Evolutionary conservation across 164 flowering plant genomes (phyloP).

Genomic region (Nymphaea colorata): DNA sequence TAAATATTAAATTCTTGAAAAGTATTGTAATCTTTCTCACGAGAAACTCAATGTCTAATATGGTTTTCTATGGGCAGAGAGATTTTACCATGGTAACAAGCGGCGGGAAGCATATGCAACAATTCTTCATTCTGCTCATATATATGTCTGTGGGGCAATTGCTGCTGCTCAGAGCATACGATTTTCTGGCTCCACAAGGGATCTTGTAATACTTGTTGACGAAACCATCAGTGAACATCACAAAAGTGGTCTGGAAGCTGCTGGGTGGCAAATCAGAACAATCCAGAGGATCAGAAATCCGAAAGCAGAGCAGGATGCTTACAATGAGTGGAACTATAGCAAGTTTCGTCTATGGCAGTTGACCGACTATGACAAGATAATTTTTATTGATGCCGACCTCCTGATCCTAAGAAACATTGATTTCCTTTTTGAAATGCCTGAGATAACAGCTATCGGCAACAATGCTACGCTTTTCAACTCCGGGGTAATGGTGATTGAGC

Average conservation of each 20-base stretch:
- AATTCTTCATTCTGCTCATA: constrained; percentile 47
- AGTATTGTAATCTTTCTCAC: too few relatives aligned
- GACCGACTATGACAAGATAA: constrained; percentile 85
- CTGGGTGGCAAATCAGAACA: constrained; percentile 48
- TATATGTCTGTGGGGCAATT: constrained; percentile 57
- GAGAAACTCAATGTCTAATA: too few relatives aligned
- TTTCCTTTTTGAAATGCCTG: constrained; percentile 79
- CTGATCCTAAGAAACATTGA: constrained; percentile 80
- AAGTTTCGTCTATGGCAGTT: constrained; percentile 92
- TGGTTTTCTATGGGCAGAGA: constrained; percentile 6
- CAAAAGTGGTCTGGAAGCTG: constrained; percentile 40
- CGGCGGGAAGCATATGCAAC: constrained; percentile 53
- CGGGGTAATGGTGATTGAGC: constrained; percentile 90
- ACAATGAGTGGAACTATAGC: constrained; percentile 95
- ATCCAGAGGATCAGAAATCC: constrained; percentile 53
- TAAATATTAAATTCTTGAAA: too few relatives aligned
- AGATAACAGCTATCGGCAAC: constrained; percentile 77
- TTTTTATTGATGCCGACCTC: constrained; percentile 87
- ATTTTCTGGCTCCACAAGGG: constrained; percentile 39
- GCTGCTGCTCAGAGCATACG: constrained; percentile 60
- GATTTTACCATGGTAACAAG: constrained; percentile 17
- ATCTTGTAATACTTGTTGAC: constrained; percentile 53
- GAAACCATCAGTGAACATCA: constrained; percentile 39
- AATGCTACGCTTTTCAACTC: constrained; percentile 87
- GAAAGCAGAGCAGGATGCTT: constrained; percentile 62